phyloP scores from a whole-genome alignment of 2,329 filamentous ascomycete genomes.

The Daldinia sp. region DNA sequence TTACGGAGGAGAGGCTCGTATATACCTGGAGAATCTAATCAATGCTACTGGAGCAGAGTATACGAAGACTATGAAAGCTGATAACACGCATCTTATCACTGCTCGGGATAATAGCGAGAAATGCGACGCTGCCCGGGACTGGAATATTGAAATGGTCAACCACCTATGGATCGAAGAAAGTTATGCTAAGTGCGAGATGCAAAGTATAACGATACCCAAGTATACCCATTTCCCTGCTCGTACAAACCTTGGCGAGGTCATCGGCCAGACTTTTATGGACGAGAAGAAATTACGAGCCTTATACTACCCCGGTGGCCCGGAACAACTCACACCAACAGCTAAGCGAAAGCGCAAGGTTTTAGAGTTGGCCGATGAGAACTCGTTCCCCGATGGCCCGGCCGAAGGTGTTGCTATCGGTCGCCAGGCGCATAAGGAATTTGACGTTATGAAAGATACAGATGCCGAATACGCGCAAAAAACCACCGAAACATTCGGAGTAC shows the following conservation, averaged over 20 bases:
- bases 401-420: conserved; percentile 57
- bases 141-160: conserved; percentile 89
- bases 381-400: conserved; percentile 56
- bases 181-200: conserved; percentile 85
- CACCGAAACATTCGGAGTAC: conserved; percentile 46
- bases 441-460: conserved; percentile 55
- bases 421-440: conserved; percentile 52
- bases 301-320: conserved; percentile 72
- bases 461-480: conserved; percentile 48
- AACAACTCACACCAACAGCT: conserved; percentile 52
- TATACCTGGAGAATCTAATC: conserved; percentile 93
- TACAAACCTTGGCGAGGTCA: conserved; percentile 91
- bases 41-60: conserved; percentile 84
- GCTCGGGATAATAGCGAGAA: conserved; percentile 92
- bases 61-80: conserved; percentile 92
- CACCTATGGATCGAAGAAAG: conserved; percentile 98
- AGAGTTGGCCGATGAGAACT: conserved; percentile 61
- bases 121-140: conserved; percentile 89
- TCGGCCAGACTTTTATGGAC: conserved; percentile 87
- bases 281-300: conserved; percentile 66
- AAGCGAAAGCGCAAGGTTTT: conserved; percentile 60
- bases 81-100: conserved; percentile 95
- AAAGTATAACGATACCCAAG: conserved; percentile 74
- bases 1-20: conserved; percentile 91
- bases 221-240: conserved; percentile 88